These are phyloP conservation scores for Pythium guiyangense DNA, from an alignment of 352 stramenopile genomes.

Conservation along the genomic window DNA sequence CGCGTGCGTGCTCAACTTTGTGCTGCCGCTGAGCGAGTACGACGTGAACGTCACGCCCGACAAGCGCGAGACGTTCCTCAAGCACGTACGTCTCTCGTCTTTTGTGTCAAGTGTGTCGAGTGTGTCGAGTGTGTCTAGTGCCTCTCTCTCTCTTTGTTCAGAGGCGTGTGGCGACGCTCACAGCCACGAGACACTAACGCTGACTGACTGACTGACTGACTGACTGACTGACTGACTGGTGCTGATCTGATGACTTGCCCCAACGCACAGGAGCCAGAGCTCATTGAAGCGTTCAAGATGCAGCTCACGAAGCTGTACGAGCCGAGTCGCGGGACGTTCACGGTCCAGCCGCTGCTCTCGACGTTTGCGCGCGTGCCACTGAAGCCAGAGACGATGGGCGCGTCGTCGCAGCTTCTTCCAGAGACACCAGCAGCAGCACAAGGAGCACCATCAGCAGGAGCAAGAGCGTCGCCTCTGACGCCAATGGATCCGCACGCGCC, in stretches of 20 bases:
- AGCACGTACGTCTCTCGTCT: constrained; percentile 31
- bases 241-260: too few species aligned
- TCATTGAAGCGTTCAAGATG: constrained; percentile 58
- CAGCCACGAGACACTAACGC: too few species aligned
- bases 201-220: too few species aligned
- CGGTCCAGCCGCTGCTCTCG: constrained; percentile 52
- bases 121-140: too few species aligned
- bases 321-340: constrained; percentile 53
- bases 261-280: constrained; percentile 28
- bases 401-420: background rate
- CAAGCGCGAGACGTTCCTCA: constrained; percentile 94
- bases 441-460: background rate
- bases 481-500: too few species aligned
- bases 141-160: too few species aligned
- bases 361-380: constrained; percentile 20
- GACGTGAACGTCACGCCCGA: constrained; percentile 98
- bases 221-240: too few species aligned
- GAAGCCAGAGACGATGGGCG: background rate
- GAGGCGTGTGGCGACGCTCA: too few species aligned
- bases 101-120: background rate
- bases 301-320: constrained; percentile 59
- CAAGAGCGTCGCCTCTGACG: too few species aligned
- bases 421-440: background rate
- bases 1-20: constrained; percentile 91
- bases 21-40: constrained; percentile 83